Base-by-base conservation (phyloP, 1,284 basidiomycete genomes). In the Boletus mariae region DNA sequence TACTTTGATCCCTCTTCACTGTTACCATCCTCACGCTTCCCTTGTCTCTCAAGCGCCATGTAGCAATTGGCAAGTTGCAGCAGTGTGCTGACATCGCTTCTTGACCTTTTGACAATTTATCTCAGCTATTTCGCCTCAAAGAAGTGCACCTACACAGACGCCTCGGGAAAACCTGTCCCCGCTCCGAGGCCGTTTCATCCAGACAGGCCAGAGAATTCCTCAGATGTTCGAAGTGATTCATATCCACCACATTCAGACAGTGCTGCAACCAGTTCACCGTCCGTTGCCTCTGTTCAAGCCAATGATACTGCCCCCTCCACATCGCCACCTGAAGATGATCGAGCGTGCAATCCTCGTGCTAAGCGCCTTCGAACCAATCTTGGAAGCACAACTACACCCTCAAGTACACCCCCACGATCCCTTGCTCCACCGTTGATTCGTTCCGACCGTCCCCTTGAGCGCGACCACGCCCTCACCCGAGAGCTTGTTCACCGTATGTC, bases 111-210 rank as follows among this genome's bases (percentile, higher is more conserved):
- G 55, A 61, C 48, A 47, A 38, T 47, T 45, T 53, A 45, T 62
- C 52, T 10, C 62, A 90, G 88, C 62, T 88, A 83, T 66, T 91
- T 84, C 68, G 89, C 88, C 48, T 85, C 84, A 56, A 90, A 91
- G 71, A 74, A 80, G 38, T 91, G 89, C 69, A 82, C 83, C 2
- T 91, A 91, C 67, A 90, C 87, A 7, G 88, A 91, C 60, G 76
- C 85, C n/a, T 78, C 82, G 38, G 89, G 88, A 31, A 83, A 85
- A 43, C 77, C 82, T 15, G 89, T 91, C 9, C 84, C 88, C 32
- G 86, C 87, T 10, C 89, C 87, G 45, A 75, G 79, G 51, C 70
- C 69, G 13, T 59, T 63, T 44, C 67, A 63, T 52, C 46, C 62
- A 7, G 63, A 69, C 43, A 53, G 57, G 29, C 53, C 55, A 45